phyloP scores from a whole-genome alignment of 2,329 filamentous ascomycete species.

The Pseudofabraea citricarpa region DNA sequence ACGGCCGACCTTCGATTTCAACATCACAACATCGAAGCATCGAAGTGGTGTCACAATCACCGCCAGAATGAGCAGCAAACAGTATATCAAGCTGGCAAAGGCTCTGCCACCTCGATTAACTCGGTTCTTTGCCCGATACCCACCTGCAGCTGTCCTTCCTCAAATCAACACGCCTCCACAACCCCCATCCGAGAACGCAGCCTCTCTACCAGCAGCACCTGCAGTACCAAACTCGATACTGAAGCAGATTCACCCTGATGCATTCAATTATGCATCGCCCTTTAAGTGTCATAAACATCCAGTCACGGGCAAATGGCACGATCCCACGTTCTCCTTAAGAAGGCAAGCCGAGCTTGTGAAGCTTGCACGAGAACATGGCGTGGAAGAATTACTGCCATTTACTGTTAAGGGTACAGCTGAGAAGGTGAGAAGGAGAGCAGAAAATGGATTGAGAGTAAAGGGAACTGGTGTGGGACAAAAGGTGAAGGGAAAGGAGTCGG shows the following conservation, averaged over 20 bases:
- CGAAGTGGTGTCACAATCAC: constrained; percentile 6
- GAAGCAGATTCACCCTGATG: constrained; percentile 24
- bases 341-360: constrained; percentile 90
- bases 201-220: constrained; percentile 11
- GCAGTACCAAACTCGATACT: no score
- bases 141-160: constrained; percentile 60
- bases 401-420: constrained; percentile 71
- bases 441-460: constrained; percentile 79
- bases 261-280: constrained; percentile 53
- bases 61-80: constrained; percentile 13
- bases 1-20: constrained; percentile 6
- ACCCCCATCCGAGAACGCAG: constrained; percentile 32
- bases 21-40: constrained; percentile 1
- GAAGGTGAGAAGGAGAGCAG: constrained; percentile 65
- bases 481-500: constrained; percentile 94
- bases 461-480: constrained; percentile 88
- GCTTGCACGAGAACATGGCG: constrained; percentile 70
- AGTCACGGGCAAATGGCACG: constrained; percentile 75
- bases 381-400: constrained; percentile 75
- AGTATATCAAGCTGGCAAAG: constrained; percentile 53
- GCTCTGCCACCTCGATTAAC: constrained; percentile 72
- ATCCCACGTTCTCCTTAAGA: constrained; percentile 76
- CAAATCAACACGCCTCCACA: constrained; percentile 33
- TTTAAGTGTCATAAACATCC: constrained; percentile 79
- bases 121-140: constrained; percentile 86